Base-by-base conservation (phyloP, 306 rosid genomes). In the Crataegus laevigata region DNA sequence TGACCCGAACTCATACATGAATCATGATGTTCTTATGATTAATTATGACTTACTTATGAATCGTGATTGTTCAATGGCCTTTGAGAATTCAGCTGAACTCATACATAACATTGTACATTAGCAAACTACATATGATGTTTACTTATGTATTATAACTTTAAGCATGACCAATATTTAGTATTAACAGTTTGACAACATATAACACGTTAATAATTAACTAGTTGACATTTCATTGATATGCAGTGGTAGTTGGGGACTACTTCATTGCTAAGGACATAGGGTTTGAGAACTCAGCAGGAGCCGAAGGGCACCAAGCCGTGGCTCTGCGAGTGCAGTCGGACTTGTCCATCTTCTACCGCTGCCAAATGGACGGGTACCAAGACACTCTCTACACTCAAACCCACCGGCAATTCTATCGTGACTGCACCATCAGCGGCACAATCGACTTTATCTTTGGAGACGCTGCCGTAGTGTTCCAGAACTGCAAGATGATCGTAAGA, bases 251-350 rank as follows among this genome's bases (percentile, higher is more conserved):
- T 11, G 83, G 83, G 69, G 30, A 68, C 17, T 72, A 71, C n/a
- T 80, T 80, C 66, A 30, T 75, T 8, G 79, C 65, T 11, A 74
- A 61, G 66, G 72, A 55, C 18, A 80, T 80, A 4, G 83, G 83
- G 51, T 43, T 80, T 38, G 79, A 80, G 65, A 80, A 80, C 79
- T 45, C 72, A n/a, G 83, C 79, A 6, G 83, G 83, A 26, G 79
- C 83, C 17, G 69, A 68, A 3, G 74, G 74, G 29, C 79, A 68
- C 55, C 79, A 80, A 24, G 83, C 83, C 1, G 79, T 74, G 75
- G 83, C 83, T 12, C 62, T 80, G 11, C 47, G 79, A 11, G 79
- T 75, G 3, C 79, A 80, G 28, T 74, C 83, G 1, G 79, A 80
- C 70, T 58, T 67, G 70, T 24, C 83, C 52, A 65, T 71, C 36